Evolutionary conservation across 2,329 filamentous ascomycete genomes (phyloP).

Genomic region (Aspergillus sp.): DNA sequence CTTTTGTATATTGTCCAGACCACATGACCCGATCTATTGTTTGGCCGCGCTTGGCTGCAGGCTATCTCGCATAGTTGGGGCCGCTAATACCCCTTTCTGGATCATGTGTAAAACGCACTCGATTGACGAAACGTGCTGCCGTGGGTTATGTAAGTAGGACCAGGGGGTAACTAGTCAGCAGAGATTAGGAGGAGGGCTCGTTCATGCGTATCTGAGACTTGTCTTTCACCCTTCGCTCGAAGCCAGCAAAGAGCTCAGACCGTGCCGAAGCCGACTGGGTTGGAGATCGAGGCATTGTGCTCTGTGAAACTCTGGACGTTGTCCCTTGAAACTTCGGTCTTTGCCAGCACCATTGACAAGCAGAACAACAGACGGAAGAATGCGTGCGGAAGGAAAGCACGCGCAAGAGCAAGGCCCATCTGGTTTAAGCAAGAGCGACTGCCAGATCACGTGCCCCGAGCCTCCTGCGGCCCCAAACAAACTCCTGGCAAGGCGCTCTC

Average conservation of each 20-base stretch:
- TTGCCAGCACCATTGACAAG: not conserved
- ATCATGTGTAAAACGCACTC: not conserved
- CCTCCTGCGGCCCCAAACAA: slow-evolving; percentile 12
- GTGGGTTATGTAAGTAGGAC: slow-evolving; percentile 5
- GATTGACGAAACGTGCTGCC: not conserved
- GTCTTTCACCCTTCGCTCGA: slow-evolving; percentile 1
- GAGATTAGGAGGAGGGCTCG: not conserved
- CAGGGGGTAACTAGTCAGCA: not conserved
- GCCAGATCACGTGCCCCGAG: slow-evolving; percentile 3
- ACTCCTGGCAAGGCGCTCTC: slow-evolving; percentile 10
- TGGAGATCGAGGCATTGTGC: not conserved
- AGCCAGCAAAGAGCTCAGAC: not conserved
- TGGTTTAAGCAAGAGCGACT: not conserved
- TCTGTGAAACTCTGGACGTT: no score
- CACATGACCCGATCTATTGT: slow-evolving; percentile 12
- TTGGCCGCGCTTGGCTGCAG: slow-evolving; percentile 10
- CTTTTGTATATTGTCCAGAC: not conserved
- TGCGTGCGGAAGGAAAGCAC: not conserved
- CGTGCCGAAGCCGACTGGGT: not conserved
- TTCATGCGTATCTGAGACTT: not conserved
- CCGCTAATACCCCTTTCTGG: slow-evolving; percentile 1
- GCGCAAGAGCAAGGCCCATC: not conserved
- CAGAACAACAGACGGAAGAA: not conserved
- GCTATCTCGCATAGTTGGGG: slow-evolving; percentile 1
- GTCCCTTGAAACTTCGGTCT: not conserved